Conservation (phyloP, 2,329 filamentous ascomycete species). For the Curvularia lunata region DNA sequence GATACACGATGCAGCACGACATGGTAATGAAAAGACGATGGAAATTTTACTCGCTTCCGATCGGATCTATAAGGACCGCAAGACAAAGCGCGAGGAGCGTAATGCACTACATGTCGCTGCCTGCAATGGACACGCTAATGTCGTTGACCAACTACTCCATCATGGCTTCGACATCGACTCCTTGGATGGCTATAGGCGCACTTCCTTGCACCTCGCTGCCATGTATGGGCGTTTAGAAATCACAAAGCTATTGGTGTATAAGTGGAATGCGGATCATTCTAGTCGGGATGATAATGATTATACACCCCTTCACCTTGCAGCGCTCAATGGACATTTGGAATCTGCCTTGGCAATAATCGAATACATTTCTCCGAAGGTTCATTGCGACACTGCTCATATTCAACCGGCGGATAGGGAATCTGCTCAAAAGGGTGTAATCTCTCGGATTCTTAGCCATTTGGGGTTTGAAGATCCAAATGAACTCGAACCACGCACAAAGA, state of each 20-base stretch:
- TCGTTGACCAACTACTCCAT: background rate
- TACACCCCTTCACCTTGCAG: background rate
- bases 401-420: background rate
- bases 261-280: background rate
- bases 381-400: accelerated
- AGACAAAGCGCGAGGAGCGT: accelerated
- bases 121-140: background rate
- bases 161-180: background rate
- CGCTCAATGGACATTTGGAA: background rate
- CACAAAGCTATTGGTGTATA: background rate
- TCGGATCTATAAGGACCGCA: background rate
- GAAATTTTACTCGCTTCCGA: background rate
- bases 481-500: accelerated
- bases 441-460: background rate
- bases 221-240: background rate
- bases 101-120: background rate
- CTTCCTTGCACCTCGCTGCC: background rate
- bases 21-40: background rate
- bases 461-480: background rate
- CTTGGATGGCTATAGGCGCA: background rate
- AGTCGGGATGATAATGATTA: accelerated
- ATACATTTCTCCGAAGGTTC: too few relatives aligned
- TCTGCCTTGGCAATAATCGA: background rate
- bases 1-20: background rate
- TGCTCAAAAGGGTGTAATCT: background rate